A percentile compares a stretch with the other conserved stretches of the same genome.
phyloP scores from a whole-genome alignment of 129 eudicot genomes.

The Chrysanthemum seticuspe region DNA sequence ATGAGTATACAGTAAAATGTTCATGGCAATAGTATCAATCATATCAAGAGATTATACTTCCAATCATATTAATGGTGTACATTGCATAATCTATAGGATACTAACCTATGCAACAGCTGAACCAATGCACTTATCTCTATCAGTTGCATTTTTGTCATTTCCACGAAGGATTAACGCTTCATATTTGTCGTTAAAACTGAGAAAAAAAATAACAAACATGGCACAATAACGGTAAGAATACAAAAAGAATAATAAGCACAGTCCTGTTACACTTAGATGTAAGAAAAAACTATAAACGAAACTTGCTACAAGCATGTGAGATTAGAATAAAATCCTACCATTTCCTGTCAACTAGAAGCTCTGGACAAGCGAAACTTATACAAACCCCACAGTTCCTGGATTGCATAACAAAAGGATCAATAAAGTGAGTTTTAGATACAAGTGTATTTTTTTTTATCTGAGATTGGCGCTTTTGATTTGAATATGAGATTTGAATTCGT shows the following conservation, averaged over 20 bases:
- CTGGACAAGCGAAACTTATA: slow-evolving; percentile 89
- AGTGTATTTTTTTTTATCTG: neutral
- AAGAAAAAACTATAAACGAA: neutral
- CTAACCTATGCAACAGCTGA: slow-evolving; percentile 29
- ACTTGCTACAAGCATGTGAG: neutral
- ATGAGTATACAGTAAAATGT: neutral
- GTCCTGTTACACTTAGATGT: neutral
- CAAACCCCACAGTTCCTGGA: slow-evolving; percentile 94
- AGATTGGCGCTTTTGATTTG: too few species aligned
- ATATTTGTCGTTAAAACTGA: slow-evolving; percentile 72
- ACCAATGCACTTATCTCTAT: slow-evolving; percentile 7
- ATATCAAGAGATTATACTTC: too few species aligned
- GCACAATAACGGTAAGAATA: neutral
- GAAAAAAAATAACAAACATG: neutral
- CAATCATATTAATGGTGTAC: too few species aligned
- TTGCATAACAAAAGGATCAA: slow-evolving; percentile 17
- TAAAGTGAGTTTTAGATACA: slow-evolving; percentile 10
- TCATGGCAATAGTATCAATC: neutral
- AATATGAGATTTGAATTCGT: too few species aligned
- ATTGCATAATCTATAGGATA: neutral
- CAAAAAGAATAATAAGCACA: neutral
- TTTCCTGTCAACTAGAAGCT: slow-evolving; percentile 42
- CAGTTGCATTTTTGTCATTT: slow-evolving; percentile 87
- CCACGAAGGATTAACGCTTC: slow-evolving; percentile 78
- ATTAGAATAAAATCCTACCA: slow-evolving; percentile 18